Percentiles rank a stretch among this genome's conserved stretches.
phyloP scores from a whole-genome alignment of 192 early-diverging fungal species.

The Gamsiella multidivaricata region DNA sequence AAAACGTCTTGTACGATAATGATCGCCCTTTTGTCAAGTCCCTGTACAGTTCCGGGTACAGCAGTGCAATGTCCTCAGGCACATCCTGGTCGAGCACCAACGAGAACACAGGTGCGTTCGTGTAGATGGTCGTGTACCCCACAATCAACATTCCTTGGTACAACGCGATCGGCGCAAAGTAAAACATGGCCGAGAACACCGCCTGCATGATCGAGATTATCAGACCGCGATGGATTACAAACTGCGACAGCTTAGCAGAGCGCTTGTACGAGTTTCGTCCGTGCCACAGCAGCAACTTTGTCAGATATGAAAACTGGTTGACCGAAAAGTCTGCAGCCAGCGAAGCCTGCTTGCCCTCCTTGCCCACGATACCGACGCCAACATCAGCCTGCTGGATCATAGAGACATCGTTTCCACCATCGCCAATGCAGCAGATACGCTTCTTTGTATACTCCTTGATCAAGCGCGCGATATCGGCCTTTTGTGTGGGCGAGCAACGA shows the following conservation, averaged over 20 bases:
- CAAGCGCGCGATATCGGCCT: constrained; percentile 88
- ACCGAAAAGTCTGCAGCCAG: constrained; percentile 95
- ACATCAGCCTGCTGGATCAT: constrained; percentile 98
- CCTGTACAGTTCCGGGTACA: constrained; percentile 95
- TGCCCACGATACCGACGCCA: constrained; percentile 95
- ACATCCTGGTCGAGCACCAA: constrained; percentile 93
- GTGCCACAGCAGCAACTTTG: constrained; percentile 91
- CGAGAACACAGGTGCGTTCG: constrained; percentile 97
- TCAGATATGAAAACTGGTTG: constrained; percentile 89
- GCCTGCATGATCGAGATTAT: constrained; percentile 99
- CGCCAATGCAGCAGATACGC: constrained; percentile 90
- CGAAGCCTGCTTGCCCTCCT: constrained; percentile 95
- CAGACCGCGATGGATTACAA: constrained; percentile 96
- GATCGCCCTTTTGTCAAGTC: constrained; percentile 94
- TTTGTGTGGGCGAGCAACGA: constrained; percentile 96
- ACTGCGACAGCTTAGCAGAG: constrained; percentile 93
- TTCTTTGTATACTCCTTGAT: constrained; percentile 81
- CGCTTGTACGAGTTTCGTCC: constrained; percentile 95
- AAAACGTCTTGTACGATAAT: constrained; percentile 93
- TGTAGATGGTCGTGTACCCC: constrained; percentile 96
- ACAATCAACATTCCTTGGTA: constrained; percentile 91
- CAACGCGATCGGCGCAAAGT: constrained; percentile 96
- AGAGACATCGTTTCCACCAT: constrained; percentile 97
- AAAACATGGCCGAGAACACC: constrained; percentile 95
- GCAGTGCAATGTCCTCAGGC: constrained; percentile 86